Percentiles rank a stretch among this genome's conserved stretches.
phyloP scores from a whole-genome alignment of 148 eudicot species.

The Dianthus caryophyllus region DNA sequence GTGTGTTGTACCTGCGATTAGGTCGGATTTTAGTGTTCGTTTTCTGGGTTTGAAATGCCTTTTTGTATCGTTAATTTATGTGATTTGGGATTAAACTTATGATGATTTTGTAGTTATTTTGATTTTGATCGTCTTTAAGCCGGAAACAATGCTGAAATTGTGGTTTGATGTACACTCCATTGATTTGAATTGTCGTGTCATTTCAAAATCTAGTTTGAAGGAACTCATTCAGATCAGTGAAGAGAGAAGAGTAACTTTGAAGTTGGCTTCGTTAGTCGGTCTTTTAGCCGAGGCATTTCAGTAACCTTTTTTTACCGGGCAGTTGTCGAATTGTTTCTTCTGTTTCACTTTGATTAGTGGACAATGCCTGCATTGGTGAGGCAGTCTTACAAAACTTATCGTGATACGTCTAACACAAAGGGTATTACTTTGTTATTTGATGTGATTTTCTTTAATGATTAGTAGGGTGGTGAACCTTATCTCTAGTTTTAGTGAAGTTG shows the following conservation, averaged over 20 bases:
- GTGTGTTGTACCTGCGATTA: background rate
- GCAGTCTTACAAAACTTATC: no score
- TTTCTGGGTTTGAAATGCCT: background rate
- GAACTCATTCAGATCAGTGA: background rate
- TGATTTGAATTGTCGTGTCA: background rate
- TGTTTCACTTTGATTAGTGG: background rate
- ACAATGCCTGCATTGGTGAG: background rate
- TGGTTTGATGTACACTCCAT: background rate
- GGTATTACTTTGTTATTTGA: no score
- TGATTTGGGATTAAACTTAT: background rate
- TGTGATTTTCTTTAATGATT: no score
- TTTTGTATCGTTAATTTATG: background rate
- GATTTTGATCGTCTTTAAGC: background rate
- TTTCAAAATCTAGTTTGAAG: background rate
- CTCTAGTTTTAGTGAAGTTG: background rate
- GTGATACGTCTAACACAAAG: no score
- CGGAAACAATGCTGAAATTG: background rate
- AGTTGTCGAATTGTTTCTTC: background rate
- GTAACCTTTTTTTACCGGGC: background rate
- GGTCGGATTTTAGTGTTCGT: background rate
- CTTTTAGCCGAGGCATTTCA: background rate
- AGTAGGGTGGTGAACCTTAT: background rate
- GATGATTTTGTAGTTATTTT: background rate
- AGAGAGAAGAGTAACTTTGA: background rate
- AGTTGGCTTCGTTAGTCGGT: background rate